Evolutionary conservation across 805 yeast genomes (phyloP), one percentile per base, ranked within the genome.

Genomic region (Metschnikowia proteae): DNA sequence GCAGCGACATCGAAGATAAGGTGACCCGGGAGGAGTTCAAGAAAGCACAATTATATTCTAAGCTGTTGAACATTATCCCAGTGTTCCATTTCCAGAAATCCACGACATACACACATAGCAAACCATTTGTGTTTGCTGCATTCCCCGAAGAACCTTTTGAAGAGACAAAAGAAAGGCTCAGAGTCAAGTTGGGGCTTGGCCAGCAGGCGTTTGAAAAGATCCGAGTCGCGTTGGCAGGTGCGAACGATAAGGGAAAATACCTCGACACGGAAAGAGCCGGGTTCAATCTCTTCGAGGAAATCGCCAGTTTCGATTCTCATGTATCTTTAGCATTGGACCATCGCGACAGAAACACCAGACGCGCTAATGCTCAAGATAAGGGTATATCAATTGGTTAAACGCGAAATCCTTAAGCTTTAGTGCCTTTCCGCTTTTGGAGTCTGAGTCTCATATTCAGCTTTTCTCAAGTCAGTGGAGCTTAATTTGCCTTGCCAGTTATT

Each of bases 381-480:
- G 77, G 77, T 17, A 73, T 73, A 42, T 71, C 75, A 17, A 73
- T 73, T 34, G 68, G 65, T 47, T 70, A 47, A 45, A 9, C 9
- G 29, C 7, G 11, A 11, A 25, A 11, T 31, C n/a, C 33, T 31
- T 8, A 7, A 17, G 17, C 17, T 17, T 34, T 34, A 17, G 22
- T 37, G 30, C 39, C 6, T 26, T 5, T 26, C 29, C n/a, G 22
- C 10, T 4, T 28, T 17, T n/a, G 25, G 13, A 38, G n/a, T 8
- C 9, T 13, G 41, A 26, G 32, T 13, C 25, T 50, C 54, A 33
- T 40, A 35, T 31, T 59, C 60, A 11, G 35, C 42, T 47, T 72
- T 71, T 57, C 97, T 78, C 43, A 88, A 64, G 48, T 84, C 84
- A 0, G 98, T 92, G 48, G 96, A 88, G 58, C 97, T 90, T 49